Evolutionary conservation across 2,329 filamentous ascomycete genomes (phyloP).

Genomic region (Colletotrichum trifolii): DNA sequence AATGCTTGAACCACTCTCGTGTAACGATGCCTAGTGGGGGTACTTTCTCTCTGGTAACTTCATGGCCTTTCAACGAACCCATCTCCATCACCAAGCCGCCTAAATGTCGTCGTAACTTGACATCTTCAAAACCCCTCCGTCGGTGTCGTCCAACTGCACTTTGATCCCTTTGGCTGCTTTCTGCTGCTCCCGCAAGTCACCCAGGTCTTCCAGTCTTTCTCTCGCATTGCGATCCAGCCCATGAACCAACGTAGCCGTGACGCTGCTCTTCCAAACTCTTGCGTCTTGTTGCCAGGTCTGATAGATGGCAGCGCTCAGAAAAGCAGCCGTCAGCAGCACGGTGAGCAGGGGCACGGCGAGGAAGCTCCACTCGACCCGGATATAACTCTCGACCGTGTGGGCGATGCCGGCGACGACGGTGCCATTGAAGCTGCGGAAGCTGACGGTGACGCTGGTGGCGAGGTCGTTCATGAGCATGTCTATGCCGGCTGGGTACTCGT

Average conservation of each 20-base stretch:
- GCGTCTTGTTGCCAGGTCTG: conserved; percentile 41
- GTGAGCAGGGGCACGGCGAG: conserved; percentile 46
- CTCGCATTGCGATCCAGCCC: conserved; percentile 46
- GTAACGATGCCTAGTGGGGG: too few relatives aligned
- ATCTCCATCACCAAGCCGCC: neutral
- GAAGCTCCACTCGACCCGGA: conserved; percentile 50
- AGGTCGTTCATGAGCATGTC: conserved; percentile 49
- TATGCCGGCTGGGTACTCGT: conserved; percentile 47
- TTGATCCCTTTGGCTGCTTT: conserved; percentile 40
- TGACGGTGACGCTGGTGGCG: conserved; percentile 48
- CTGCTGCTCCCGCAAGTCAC: conserved; percentile 40
- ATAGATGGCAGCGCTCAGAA: conserved; percentile 43
- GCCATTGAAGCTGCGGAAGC: conserved; percentile 45
- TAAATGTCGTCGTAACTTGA: conserved; percentile 28
- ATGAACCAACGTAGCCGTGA: conserved; percentile 48
- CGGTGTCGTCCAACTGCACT: conserved; percentile 42
- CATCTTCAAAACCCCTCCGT: conserved; percentile 33
- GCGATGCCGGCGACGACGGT: conserved; percentile 44
- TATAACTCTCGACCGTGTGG: conserved; percentile 44
- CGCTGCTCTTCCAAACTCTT: conserved; percentile 49
- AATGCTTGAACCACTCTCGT: too few relatives aligned
- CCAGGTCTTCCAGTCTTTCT: conserved; percentile 39
- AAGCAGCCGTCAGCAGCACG: conserved; percentile 44
- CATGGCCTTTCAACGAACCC: neutral
- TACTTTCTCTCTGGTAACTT: too few relatives aligned